A percentile compares a stretch with the other conserved stretches of the same genome.
phyloP scores from a whole-genome alignment of 2,329 filamentous ascomycete genomes.

The Aspergillus puulaauensis region DNA sequence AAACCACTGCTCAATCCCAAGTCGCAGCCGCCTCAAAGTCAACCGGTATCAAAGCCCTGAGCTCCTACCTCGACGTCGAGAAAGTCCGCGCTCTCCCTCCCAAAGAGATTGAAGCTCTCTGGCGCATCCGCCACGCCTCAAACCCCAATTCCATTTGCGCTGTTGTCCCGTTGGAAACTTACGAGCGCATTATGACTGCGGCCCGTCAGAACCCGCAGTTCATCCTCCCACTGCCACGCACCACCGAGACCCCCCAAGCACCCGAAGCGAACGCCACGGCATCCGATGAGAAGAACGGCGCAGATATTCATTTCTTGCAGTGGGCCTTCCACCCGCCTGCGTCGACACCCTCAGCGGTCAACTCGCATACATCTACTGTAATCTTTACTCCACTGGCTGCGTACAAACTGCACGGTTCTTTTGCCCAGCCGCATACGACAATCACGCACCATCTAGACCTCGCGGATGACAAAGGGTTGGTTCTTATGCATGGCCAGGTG shows the following conservation, averaged over 20 bases:
- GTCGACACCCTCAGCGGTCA: constrained; percentile 32
- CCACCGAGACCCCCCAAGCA: constrained; percentile 9
- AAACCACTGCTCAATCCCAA: constrained; percentile 29
- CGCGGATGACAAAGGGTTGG: constrained; percentile 69
- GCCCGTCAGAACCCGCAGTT: constrained; percentile 82
- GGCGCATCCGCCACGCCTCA: constrained; percentile 81
- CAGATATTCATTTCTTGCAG: constrained; percentile 94
- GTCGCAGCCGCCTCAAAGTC: constrained; percentile 49
- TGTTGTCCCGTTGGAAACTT: constrained; percentile 71
- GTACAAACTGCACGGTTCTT: constrained; percentile 88
- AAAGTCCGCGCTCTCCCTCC: constrained; percentile 72
- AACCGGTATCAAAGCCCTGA: constrained; percentile 62
- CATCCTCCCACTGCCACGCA: constrained; percentile 74
- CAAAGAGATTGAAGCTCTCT: constrained; percentile 82
- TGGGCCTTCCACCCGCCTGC: constrained; percentile 81
- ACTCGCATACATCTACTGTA: constrained; percentile 66
- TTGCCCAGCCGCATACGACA: constrained; percentile 86
- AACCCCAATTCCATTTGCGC: constrained; percentile 79
- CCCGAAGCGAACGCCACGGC: constrained; percentile 28
- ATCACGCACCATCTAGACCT: constrained; percentile 89
- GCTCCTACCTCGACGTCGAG: constrained; percentile 72
- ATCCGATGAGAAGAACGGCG: constrained; percentile 49
- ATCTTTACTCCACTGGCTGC: constrained; percentile 94
- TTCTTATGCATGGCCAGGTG: constrained; percentile 82
- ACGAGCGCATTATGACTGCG: constrained; percentile 66